These are phyloP conservation scores for Kazachstania africana DNA, from an alignment of 805 yeast genomes.

Conservation along the genomic window DNA sequence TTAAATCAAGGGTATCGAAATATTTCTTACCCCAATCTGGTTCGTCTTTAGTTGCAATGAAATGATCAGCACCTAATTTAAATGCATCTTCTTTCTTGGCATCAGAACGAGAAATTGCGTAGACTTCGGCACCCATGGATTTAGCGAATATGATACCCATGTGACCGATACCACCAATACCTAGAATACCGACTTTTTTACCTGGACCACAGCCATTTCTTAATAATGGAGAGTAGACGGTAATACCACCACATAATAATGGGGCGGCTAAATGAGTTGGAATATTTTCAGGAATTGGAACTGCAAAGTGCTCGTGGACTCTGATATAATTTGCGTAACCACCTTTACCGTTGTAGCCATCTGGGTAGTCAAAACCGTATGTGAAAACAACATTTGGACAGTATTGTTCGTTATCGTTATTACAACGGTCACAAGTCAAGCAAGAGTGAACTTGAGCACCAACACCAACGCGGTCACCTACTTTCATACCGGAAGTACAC, in stretches of 20 bases:
- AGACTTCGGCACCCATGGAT: constrained; percentile 49
- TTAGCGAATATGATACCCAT: constrained; percentile 45
- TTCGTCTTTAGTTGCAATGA: constrained; percentile 43
- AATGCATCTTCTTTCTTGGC: constrained; percentile 40
- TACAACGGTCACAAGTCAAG: constrained; percentile 49
- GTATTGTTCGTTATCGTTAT: constrained; percentile 40
- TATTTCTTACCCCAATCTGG: constrained; percentile 30
- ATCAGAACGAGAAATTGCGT: constrained; percentile 41
- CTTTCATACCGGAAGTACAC: constrained; percentile 35
- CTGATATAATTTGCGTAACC: constrained; percentile 59
- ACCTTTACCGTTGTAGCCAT: constrained; percentile 43
- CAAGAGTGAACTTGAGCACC: constrained; percentile 65
- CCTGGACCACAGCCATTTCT: constrained; percentile 40
- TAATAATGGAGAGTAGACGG: constrained; percentile 57
- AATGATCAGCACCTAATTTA: constrained; percentile 42
- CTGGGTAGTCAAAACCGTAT: constrained; percentile 34
- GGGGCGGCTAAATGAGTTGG: constrained; percentile 55
- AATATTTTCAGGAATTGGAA: constrained; percentile 49
- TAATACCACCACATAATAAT: constrained; percentile 67
- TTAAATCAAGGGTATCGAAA: constrained; percentile 32
- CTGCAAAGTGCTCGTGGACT: constrained; percentile 49
- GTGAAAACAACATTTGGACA: constrained; percentile 42
- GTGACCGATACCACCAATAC: constrained; percentile 49
- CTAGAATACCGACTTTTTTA: constrained; percentile 40
- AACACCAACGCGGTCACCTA: constrained; percentile 71